phyloP scores from a whole-genome alignment of 345 rosid genomes.

The Populus tremula region DNA sequence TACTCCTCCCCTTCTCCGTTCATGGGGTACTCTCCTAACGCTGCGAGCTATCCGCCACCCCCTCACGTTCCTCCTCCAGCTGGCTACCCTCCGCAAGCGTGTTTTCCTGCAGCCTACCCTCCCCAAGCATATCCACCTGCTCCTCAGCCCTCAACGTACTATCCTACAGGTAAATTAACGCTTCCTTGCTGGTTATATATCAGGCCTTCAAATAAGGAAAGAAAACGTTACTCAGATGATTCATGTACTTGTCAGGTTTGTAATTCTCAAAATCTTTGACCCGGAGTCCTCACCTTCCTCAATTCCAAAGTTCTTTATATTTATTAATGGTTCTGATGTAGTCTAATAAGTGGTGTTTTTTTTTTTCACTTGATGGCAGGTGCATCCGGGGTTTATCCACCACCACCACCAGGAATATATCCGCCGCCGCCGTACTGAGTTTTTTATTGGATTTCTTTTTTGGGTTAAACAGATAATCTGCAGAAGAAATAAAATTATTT shows the following conservation, averaged over 20 bases:
- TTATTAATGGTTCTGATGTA: no score
- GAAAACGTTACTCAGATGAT: neutral
- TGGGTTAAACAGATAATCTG: no score
- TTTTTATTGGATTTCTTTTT: no score
- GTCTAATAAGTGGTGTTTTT: no score
- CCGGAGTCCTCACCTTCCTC: neutral
- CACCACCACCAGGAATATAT: neutral
- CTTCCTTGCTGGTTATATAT: neutral
- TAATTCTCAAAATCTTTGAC: no score
- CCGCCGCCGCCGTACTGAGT: slow-evolving; percentile 6
- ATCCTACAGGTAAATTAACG: slow-evolving; percentile 6
- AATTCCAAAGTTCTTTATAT: neutral
- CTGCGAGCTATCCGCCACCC: slow-evolving; percentile 1
- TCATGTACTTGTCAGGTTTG: neutral
- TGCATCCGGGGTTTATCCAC: slow-evolving; percentile 7
- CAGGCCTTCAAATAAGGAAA: no score
- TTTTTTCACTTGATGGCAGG: neutral
- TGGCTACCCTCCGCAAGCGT: slow-evolving; percentile 1
- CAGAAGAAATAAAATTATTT: no score
- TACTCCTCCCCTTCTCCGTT: neutral
- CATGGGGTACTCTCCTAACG: slow-evolving; percentile 11
- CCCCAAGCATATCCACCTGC: slow-evolving; percentile 1
- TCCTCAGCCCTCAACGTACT: neutral
- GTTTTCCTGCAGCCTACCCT: slow-evolving; percentile 6
- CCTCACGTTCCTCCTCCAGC: slow-evolving; percentile 10